These are phyloP conservation scores for Hyphopichia fennica DNA, from an alignment of 1,139 yeast species.

Conservation along the genomic window DNA sequence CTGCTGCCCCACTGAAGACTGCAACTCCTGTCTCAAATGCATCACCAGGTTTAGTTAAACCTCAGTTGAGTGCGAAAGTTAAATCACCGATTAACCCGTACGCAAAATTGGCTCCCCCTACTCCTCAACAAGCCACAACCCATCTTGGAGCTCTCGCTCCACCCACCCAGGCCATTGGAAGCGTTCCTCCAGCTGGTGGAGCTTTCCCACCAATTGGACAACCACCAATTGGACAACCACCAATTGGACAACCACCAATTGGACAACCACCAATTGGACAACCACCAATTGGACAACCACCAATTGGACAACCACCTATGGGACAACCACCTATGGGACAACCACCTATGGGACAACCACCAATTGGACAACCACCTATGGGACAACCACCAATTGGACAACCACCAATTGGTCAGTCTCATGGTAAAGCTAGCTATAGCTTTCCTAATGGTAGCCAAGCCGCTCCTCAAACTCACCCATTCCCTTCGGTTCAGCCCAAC, in stretches of 20 bases:
- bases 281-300: conserved; percentile 3
- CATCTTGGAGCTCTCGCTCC: conserved; percentile 1
- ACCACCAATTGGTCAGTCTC: not conserved
- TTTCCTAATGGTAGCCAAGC: not conserved
- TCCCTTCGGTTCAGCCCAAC: conserved; percentile 8
- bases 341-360: conserved; percentile 3
- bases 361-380: not conserved
- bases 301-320: conserved; percentile 1
- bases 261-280: conserved; percentile 7
- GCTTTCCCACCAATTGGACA: conserved; percentile 7
- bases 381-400: not conserved
- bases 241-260: conserved; percentile 1
- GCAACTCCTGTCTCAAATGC: conserved; percentile 1
- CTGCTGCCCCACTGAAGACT: conserved; percentile 18
- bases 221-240: conserved; percentile 3
- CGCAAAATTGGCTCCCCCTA: conserved; percentile 12
- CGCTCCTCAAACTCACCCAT: conserved; percentile 2
- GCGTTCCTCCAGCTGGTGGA: conserved; percentile 1
- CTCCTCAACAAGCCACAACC: not conserved
- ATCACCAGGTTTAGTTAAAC: conserved; percentile 2
- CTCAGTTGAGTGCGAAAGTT: not conserved
- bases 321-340: not conserved
- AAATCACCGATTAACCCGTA: conserved; percentile 18
- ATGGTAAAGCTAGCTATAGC: not conserved
- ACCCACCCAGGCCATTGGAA: not conserved